Evolutionary conservation across 1,139 yeast genomes (phyloP).

Genomic region (Candida mesenterica): DNA sequence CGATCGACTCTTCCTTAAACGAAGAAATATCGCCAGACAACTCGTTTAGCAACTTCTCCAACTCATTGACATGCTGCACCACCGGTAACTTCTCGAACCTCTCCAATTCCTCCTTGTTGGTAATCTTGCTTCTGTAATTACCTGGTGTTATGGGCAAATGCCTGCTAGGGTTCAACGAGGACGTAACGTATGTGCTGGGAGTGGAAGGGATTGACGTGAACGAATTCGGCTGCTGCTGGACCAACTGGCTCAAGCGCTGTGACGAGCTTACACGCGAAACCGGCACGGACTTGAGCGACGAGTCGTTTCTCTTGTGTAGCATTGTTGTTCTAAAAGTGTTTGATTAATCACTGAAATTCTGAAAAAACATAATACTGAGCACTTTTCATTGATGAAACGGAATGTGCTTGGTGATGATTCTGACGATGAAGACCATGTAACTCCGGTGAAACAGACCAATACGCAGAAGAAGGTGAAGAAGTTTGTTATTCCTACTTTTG

Average conservation of each 20-base stretch:
- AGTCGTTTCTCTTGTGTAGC: constrained; percentile 22
- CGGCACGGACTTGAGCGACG: constrained; percentile 27
- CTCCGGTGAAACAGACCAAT: constrained; percentile 1
- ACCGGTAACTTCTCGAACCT: constrained; percentile 31
- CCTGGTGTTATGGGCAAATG: constrained; percentile 26
- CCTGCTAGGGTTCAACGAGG: constrained; percentile 40
- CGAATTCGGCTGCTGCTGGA: constrained; percentile 11
- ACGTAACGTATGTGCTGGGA: constrained; percentile 35
- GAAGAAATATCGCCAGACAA: constrained; percentile 33
- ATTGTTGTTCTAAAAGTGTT: constrained; percentile 8
- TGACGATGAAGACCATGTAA: constrained; percentile 7
- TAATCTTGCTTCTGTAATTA: constrained; percentile 16
- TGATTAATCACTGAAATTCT: too few species aligned
- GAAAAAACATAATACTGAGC: too few species aligned
- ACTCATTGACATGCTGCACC: constrained; percentile 24
- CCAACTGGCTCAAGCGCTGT: constrained; percentile 28
- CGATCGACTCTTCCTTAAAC: constrained; percentile 33
- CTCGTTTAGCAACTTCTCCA: constrained; percentile 25
- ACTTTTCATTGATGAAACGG: constrained; percentile 13
- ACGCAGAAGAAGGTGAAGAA: constrained; percentile 5
- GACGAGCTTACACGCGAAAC: constrained; percentile 38
- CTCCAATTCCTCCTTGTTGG: constrained; percentile 24
- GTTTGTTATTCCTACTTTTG: constrained; percentile 1
- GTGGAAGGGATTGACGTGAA: constrained; percentile 20
- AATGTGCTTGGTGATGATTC: constrained; percentile 15